Evolutionary conservation across 2,329 filamentous ascomycete species (phyloP).

Genomic region (Nemania sp.): DNA sequence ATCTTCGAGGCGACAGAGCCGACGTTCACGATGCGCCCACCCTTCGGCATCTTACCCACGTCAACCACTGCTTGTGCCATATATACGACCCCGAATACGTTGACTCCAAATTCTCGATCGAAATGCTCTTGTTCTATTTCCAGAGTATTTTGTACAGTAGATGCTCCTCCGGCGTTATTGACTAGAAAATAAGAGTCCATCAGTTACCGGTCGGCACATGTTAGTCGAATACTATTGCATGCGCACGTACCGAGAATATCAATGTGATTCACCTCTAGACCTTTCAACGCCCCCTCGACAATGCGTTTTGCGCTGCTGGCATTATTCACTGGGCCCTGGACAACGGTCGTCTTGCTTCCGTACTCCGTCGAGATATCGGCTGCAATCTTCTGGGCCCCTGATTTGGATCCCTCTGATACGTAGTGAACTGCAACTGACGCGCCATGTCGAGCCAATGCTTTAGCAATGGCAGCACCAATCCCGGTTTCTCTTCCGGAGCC

Average conservation of each 20-base stretch:
- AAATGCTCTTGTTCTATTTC: too few relatives aligned
- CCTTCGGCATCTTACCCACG: slow-evolving; percentile 41
- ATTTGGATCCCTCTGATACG: slow-evolving; percentile 40
- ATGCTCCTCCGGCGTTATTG: slow-evolving; percentile 38
- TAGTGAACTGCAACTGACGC: slow-evolving; percentile 47
- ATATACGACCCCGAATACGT: too few relatives aligned
- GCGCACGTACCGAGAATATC: slow-evolving; percentile 38
- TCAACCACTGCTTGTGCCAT: too few relatives aligned
- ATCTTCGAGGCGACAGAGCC: slow-evolving; percentile 37
- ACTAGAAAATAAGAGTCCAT: too few relatives aligned
- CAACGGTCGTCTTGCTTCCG: slow-evolving; percentile 32
- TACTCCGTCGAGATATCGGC: slow-evolving; percentile 32
- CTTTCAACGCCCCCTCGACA: slow-evolving; percentile 31
- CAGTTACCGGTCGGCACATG: too few relatives aligned
- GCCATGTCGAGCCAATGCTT: slow-evolving; percentile 45
- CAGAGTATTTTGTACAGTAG: too few relatives aligned
- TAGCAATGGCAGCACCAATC: slow-evolving; percentile 49
- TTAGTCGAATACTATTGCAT: too few relatives aligned
- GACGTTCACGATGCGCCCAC: slow-evolving; percentile 43
- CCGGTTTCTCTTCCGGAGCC: slow-evolving; percentile 50
- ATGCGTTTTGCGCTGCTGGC: slow-evolving; percentile 25
- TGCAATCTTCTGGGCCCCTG: slow-evolving; percentile 40
- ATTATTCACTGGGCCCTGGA: slow-evolving; percentile 28
- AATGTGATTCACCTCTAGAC: slow-evolving; percentile 31
- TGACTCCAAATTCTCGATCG: too few relatives aligned